phyloP scores from a whole-genome alignment of 192 early-diverging fungal genomes.

The Backusella psychrophila region DNA sequence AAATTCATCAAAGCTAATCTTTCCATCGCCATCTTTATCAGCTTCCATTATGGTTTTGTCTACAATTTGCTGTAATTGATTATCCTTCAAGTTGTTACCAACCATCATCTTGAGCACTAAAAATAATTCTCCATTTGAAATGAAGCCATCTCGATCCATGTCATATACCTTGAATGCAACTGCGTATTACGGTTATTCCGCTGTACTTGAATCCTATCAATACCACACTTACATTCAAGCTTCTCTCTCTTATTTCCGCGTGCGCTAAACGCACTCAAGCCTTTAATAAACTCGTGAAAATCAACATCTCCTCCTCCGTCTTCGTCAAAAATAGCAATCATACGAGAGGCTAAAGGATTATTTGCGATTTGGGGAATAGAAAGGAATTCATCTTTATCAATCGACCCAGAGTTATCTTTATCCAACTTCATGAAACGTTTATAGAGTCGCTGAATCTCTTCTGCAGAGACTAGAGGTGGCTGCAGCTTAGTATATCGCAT shows the following conservation, averaged over 20 bases:
- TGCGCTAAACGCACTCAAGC: slow-evolving; percentile 90
- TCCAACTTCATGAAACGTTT: slow-evolving; percentile 98
- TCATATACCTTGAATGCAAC: slow-evolving; percentile 99
- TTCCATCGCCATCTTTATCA: slow-evolving; percentile 92
- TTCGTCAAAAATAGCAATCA: slow-evolving; percentile 96
- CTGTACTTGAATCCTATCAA: neutral
- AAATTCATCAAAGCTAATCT: slow-evolving; percentile 97
- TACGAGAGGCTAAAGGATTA: slow-evolving; percentile 94
- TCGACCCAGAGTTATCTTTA: slow-evolving; percentile 93
- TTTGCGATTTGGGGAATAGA: slow-evolving; percentile 95
- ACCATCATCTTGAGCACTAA: slow-evolving; percentile 99
- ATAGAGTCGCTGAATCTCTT: slow-evolving; percentile 97
- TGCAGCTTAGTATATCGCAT: neutral
- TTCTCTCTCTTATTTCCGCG: slow-evolving; percentile 96
- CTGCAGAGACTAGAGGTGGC: slow-evolving; percentile 65
- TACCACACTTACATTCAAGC: slow-evolving; percentile 73
- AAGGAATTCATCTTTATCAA: slow-evolving; percentile 97
- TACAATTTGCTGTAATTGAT: slow-evolving; percentile 99
- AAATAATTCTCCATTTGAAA: slow-evolving; percentile 99
- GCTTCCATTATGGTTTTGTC: slow-evolving; percentile 99
- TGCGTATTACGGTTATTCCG: slow-evolving; percentile 24
- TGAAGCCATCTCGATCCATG: slow-evolving; percentile 98
- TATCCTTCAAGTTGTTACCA: slow-evolving; percentile 92
- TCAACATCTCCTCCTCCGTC: slow-evolving; percentile 99
- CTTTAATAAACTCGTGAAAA: slow-evolving; percentile 98